These are phyloP conservation scores for Daldinia childiae DNA, from an alignment of 495 filamentous ascomycete species.

Conservation along the genomic window DNA sequence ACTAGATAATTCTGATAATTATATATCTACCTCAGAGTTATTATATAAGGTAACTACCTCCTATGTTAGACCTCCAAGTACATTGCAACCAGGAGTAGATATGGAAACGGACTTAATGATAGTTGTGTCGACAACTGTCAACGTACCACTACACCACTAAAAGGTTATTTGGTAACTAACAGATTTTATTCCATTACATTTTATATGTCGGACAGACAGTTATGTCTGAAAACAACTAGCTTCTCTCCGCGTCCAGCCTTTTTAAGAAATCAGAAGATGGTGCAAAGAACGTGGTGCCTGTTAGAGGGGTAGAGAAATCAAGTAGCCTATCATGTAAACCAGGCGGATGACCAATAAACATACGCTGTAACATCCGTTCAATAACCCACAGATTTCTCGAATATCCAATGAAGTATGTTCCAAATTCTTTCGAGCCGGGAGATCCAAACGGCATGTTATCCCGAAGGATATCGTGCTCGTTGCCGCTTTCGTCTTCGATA, in stretches of 20 bases:
- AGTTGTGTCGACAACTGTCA: not conserved
- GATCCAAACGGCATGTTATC: slow-evolving; percentile 71
- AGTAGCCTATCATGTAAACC: slow-evolving; percentile 65
- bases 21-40: no score
- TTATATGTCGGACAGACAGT: no score
- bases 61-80: no score
- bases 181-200: no score
- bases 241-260: slow-evolving; percentile 40
- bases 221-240: not conserved
- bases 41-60: no score
- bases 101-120: no score
- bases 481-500: slow-evolving; percentile 61
- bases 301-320: slow-evolving; percentile 64
- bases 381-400: slow-evolving; percentile 65
- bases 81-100: no score
- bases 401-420: slow-evolving; percentile 70
- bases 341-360: slow-evolving; percentile 65
- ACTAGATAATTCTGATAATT: no score
- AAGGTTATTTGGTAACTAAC: no score
- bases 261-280: slow-evolving; percentile 58
- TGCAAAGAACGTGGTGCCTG: slow-evolving; percentile 64
- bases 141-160: no score
- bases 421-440: slow-evolving; percentile 62
- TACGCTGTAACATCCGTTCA: slow-evolving; percentile 66
- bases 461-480: slow-evolving; percentile 63